Conservation (phyloP, 331 rosid genomes). For the Dryas integrifolia region DNA sequence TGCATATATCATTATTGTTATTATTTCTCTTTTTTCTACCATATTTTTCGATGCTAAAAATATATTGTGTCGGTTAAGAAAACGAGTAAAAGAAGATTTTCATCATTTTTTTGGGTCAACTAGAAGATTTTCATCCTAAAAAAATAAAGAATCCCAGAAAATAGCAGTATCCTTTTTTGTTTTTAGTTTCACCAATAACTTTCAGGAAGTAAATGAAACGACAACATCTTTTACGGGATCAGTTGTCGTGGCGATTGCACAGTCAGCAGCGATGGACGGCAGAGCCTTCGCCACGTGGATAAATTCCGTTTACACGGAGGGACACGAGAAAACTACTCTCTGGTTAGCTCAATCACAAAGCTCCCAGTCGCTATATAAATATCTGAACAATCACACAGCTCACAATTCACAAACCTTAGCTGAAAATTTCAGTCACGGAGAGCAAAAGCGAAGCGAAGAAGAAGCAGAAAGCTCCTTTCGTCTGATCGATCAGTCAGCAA, state of each 20-base stretch:
- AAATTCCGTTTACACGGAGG: slow-evolving; percentile 23
- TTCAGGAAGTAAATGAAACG: too few relatives aligned
- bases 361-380: slow-evolving; percentile 15
- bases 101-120: too few relatives aligned
- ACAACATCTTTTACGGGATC: not conserved
- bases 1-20: too few relatives aligned
- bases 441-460: not conserved
- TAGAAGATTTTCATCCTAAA: too few relatives aligned
- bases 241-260: slow-evolving; percentile 20
- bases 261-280: slow-evolving; percentile 21
- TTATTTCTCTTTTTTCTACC: too few relatives aligned
- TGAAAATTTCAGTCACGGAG: not conserved
- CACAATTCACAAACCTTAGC: not conserved
- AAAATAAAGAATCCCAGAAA: not conserved
- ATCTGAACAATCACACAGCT: slow-evolving; percentile 15
- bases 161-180: not conserved
- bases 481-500: slow-evolving; percentile 30
- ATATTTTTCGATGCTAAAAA: too few relatives aligned
- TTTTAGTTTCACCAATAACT: too few relatives aligned
- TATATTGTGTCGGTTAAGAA: too few relatives aligned
- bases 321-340: slow-evolving; percentile 13
- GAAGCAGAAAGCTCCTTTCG: not conserved
- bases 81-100: too few relatives aligned
- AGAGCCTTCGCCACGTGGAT: slow-evolving; percentile 41
- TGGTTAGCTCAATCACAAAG: slow-evolving; percentile 1